Conservation (phyloP, 2,329 filamentous ascomycete genomes). For the Calcarisporium arbuscula region DNA sequence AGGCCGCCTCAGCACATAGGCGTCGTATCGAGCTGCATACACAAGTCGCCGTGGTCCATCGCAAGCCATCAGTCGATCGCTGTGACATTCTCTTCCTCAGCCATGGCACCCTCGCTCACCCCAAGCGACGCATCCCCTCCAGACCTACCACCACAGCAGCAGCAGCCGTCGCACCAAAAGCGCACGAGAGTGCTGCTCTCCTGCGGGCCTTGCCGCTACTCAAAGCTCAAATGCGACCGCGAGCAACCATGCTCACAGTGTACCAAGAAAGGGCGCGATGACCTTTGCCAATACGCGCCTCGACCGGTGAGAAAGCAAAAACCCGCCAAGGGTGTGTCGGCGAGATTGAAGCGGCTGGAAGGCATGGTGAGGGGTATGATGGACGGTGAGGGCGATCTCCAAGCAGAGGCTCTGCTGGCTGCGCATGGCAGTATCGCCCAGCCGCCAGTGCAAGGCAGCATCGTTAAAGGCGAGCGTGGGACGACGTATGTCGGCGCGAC, state of each 20-base stretch:
- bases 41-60: too few species aligned
- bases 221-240: slow-evolving; percentile 53
- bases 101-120: too few species aligned
- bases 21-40: too few species aligned
- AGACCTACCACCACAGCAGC: slow-evolving; percentile 10
- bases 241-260: slow-evolving; percentile 46
- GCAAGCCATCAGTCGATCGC: too few species aligned
- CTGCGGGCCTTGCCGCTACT: slow-evolving; percentile 44
- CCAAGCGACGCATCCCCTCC: slow-evolving; percentile 15
- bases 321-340: slow-evolving; percentile 44
- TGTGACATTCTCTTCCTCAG: too few species aligned
- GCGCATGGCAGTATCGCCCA: slow-evolving; percentile 10
- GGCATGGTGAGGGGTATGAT: slow-evolving; percentile 53
- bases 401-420: slow-evolving; percentile 2
- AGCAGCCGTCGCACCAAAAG: slow-evolving; percentile 25
- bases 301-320: slow-evolving; percentile 33
- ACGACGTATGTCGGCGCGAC: slow-evolving; percentile 53
- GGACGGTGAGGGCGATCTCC: slow-evolving; percentile 27
- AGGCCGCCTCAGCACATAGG: too few species aligned
- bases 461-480: slow-evolving; percentile 35
- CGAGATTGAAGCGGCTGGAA: slow-evolving; percentile 48
- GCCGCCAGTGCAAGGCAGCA: slow-evolving; percentile 28
- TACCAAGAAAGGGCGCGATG: slow-evolving; percentile 39
- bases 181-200: slow-evolving; percentile 45
- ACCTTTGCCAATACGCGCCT: slow-evolving; percentile 43